phyloP scores from a whole-genome alignment of 2,329 filamentous ascomycete species.

The Talaromyces islandicus region DNA sequence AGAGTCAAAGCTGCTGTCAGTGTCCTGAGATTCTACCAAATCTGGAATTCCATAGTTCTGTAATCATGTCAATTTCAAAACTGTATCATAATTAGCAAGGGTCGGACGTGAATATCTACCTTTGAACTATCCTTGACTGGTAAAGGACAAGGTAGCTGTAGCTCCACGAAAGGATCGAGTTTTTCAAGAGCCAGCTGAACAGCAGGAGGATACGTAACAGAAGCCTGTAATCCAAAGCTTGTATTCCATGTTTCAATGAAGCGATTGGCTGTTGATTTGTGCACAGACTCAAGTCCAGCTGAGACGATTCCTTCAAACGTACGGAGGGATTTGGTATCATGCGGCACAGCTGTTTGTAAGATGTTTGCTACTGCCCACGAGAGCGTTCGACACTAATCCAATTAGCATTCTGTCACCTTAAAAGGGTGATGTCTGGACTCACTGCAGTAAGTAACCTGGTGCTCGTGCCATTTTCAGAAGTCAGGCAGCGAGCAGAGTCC shows the following conservation, averaged over 20 bases:
- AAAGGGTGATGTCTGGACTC: conserved; percentile 15
- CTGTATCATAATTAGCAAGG: conserved; percentile 4
- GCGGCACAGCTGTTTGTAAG: conserved; percentile 22
- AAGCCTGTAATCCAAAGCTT: conserved; percentile 56
- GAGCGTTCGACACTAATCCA: conserved; percentile 25
- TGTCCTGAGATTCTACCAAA: conserved; percentile 46
- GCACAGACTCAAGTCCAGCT: conserved; percentile 49
- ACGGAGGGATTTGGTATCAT: conserved; percentile 39
- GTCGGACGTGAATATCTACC: conserved; percentile 17
- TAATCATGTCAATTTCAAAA: conserved; percentile 8
- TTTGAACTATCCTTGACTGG: conserved; percentile 28
- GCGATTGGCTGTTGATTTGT: conserved; percentile 44
- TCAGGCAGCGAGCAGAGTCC: conserved; percentile 24
- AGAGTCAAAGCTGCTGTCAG: conserved; percentile 34
- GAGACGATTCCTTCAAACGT: conserved; percentile 46
- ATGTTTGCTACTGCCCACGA: conserved; percentile 25
- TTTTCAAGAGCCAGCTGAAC: conserved; percentile 59
- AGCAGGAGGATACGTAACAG: conserved; percentile 58
- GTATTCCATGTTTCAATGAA: conserved; percentile 63
- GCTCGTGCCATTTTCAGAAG: conserved; percentile 20
- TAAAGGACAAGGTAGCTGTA: conserved; percentile 44
- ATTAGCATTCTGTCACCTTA: neutral
- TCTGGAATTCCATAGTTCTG: conserved; percentile 11
- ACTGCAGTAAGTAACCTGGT: conserved; percentile 29
- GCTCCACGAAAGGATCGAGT: conserved; percentile 50